Conservation (phyloP, 768 basidiomycete genomes). For the Cystobasidium tubakii region DNA sequence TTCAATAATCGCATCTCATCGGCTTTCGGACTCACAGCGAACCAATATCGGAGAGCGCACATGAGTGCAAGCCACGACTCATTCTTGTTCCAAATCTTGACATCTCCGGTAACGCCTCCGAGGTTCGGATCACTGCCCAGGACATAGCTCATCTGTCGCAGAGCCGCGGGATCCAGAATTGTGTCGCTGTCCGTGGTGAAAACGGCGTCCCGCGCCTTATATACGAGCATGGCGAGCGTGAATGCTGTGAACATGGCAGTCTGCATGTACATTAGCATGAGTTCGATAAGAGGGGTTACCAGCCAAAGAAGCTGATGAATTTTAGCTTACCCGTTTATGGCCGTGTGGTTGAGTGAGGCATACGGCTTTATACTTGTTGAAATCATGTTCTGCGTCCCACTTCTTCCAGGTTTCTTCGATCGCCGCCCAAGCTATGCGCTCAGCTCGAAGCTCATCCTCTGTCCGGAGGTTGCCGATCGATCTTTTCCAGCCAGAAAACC, state of each 20-base stretch:
- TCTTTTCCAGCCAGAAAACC: background rate
- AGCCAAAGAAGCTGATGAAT: background rate
- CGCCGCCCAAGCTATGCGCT: background rate
- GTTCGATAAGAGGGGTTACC: background rate
- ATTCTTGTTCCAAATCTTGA: constrained; percentile 13
- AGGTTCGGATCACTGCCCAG: background rate
- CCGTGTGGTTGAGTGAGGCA: constrained; percentile 14
- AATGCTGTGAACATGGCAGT: constrained; percentile 4
- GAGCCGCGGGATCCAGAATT: background rate
- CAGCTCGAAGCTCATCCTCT: background rate
- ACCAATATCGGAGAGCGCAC: background rate
- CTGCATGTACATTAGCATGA: background rate
- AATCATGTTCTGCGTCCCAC: constrained; percentile 5
- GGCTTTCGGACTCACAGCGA: background rate
- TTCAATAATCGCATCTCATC: too few relatives aligned
- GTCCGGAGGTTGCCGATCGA: background rate
- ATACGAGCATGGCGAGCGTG: background rate
- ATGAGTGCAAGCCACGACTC: constrained; percentile 11
- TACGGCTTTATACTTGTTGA: constrained; percentile 1
- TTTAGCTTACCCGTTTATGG: constrained; percentile 6
- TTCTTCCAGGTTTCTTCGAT: constrained; percentile 1
- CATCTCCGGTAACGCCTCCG: constrained; percentile 3
- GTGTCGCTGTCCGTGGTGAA: constrained; percentile 15
- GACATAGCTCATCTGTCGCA: background rate
- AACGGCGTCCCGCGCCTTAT: background rate